phyloP scores from a whole-genome alignment of 495 filamentous ascomycete genomes.

The Penicillium silybi region DNA sequence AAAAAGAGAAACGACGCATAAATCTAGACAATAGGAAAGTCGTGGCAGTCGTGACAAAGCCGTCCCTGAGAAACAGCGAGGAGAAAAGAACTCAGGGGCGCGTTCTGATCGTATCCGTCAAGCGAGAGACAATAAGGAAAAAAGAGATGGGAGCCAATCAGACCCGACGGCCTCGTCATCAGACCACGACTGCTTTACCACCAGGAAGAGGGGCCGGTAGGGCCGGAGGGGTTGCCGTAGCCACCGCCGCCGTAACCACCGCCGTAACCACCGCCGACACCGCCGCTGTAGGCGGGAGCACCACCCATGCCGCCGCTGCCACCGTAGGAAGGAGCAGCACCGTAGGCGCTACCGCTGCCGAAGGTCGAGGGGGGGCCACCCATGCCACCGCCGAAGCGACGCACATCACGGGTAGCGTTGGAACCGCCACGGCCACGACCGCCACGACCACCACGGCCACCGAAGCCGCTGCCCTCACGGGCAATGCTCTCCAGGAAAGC shows the following conservation, averaged over 20 bases:
- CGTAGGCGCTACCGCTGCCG: constrained; percentile 52
- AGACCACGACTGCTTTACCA: constrained; percentile 71
- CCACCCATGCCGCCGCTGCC: constrained; percentile 29
- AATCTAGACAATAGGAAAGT: constrained; percentile 26
- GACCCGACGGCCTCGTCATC: constrained; percentile 44
- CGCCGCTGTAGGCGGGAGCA: constrained; percentile 27
- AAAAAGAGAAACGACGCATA: constrained; percentile 20
- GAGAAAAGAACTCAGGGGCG: constrained; percentile 43
- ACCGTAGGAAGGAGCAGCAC: constrained; percentile 37
- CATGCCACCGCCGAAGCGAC: constrained; percentile 51
- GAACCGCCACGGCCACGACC: constrained; percentile 54
- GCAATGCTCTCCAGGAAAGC: constrained; percentile 93
- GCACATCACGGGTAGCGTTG: constrained; percentile 80
- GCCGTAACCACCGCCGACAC: constrained; percentile 15
- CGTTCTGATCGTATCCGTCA: constrained; percentile 47
- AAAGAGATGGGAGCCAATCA: constrained; percentile 40
- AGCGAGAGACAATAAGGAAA: constrained; percentile 36
- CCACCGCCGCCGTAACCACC: constrained; percentile 36
- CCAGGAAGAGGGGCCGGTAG: constrained; percentile 83
- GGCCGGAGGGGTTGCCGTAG: constrained; percentile 82
- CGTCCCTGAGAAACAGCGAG: constrained; percentile 42
- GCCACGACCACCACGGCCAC: constrained; percentile 57
- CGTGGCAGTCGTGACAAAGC: constrained; percentile 51
- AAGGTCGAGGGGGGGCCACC: constrained; percentile 32
- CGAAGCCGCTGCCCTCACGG: constrained; percentile 80